phyloP scores from a whole-genome alignment of 306 rosid species.

The Elaeagnus macrophylla region DNA sequence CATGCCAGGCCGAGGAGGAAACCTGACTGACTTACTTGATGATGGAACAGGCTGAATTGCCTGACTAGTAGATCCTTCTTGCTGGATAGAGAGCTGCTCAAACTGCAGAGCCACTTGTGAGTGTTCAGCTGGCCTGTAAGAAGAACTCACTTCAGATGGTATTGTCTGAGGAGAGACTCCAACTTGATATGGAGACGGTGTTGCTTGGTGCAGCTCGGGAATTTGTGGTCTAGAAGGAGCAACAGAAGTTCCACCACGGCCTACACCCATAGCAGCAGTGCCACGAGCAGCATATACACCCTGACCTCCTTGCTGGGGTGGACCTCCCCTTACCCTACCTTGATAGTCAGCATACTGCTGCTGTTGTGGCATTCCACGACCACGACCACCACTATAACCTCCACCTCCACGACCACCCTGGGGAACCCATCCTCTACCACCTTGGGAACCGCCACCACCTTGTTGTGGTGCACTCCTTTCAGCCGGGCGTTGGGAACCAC shows the following conservation, averaged over 20 bases:
- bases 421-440: conserved; percentile 57
- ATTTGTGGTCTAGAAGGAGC: conserved; percentile 56
- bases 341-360: conserved; percentile 63
- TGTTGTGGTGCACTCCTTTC: conserved; percentile 53
- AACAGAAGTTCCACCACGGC: conserved; percentile 53
- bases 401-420: conserved; percentile 70
- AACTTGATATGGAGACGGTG: conserved; percentile 49
- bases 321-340: conserved; percentile 78
- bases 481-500: conserved; percentile 34
- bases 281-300: conserved; percentile 49
- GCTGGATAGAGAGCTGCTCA: conserved; percentile 27
- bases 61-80: conserved; percentile 32
- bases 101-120: conserved; percentile 30
- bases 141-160: conserved; percentile 64
- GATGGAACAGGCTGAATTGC: conserved; percentile 43
- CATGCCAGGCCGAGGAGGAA: conserved; percentile 91
- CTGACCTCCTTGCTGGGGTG: conserved; percentile 66
- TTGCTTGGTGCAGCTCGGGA: conserved; percentile 99
- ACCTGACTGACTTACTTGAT: conserved; percentile 75
- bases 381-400: conserved; percentile 32
- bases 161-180: conserved; percentile 46
- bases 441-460: conserved; percentile 52
- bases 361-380: conserved; percentile 52
- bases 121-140: conserved; percentile 38
- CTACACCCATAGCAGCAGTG: conserved; percentile 31